These are phyloP conservation scores for Yarrowia sp. DNA, from an alignment of 805 yeast species.

Conservation along the genomic window DNA sequence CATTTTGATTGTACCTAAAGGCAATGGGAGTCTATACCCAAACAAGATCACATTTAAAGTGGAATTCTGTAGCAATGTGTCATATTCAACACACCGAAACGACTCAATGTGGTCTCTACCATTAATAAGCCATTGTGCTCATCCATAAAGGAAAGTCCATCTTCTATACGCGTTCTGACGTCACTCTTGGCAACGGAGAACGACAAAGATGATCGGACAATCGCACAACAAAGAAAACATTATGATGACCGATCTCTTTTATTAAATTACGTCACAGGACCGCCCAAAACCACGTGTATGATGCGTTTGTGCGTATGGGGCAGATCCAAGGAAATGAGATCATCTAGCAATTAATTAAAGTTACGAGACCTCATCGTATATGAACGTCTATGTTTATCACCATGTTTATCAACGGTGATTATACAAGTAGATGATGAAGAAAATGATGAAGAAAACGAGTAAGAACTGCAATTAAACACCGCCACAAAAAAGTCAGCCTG, in stretches of 20 bases:
- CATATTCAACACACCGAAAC: too few relatives aligned
- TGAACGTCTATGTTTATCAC: slow-evolving; percentile 4
- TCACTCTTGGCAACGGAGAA: background rate
- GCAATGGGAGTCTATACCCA: too few relatives aligned
- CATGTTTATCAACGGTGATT: background rate
- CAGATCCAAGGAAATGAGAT: background rate
- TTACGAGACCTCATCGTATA: background rate
- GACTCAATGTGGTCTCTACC: too few relatives aligned
- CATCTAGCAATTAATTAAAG: background rate
- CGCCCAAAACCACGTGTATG: background rate
- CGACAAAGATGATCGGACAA: background rate
- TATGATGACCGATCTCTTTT: background rate
- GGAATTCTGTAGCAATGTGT: too few relatives aligned
- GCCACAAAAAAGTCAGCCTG: too few relatives aligned
- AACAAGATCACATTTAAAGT: too few relatives aligned
- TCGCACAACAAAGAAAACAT: background rate
- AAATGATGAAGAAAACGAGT: too few relatives aligned
- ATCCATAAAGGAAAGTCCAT: background rate
- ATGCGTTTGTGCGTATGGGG: background rate
- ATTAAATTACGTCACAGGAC: background rate
- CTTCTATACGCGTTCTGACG: background rate
- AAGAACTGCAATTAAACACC: too few relatives aligned
- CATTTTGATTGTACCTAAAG: slow-evolving; percentile 6
- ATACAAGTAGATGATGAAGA: too few relatives aligned
- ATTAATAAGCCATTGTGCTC: too few relatives aligned